Evolutionary conservation across 768 basidiomycete species (phyloP).

Genomic region (Leucocoprinus leucothites): DNA sequence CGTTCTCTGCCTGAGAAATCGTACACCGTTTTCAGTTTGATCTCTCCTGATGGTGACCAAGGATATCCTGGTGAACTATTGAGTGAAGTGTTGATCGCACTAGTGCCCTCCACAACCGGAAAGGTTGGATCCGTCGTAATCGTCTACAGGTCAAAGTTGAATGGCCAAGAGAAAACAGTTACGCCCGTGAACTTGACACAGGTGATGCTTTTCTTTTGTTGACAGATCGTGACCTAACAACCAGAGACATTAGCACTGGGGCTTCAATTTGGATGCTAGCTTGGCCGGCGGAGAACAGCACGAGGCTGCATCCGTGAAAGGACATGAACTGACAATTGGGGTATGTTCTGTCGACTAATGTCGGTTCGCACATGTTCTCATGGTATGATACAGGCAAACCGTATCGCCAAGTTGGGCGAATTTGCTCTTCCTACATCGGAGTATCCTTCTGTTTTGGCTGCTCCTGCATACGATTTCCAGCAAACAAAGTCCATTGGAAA

Average conservation of each 20-base stretch:
- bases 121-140: slow-evolving; percentile 62
- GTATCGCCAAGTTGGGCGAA: slow-evolving; percentile 48
- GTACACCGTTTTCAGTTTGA: slow-evolving; percentile 52
- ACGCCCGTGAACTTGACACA: slow-evolving; percentile 78
- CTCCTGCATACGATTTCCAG: slow-evolving; percentile 46
- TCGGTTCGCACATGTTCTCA: background rate
- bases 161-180: slow-evolving; percentile 41
- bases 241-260: slow-evolving; percentile 58
- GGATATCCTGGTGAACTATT: slow-evolving; percentile 64
- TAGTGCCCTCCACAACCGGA: slow-evolving; percentile 35
- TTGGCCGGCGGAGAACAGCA: slow-evolving; percentile 32
- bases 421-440: slow-evolving; percentile 51
- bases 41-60: slow-evolving; percentile 65
- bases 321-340: slow-evolving; percentile 43
- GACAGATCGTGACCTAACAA: slow-evolving; percentile 2
- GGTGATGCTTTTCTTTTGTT: slow-evolving; percentile 31
- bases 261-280: slow-evolving; percentile 77
- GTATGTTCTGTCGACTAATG: slow-evolving; percentile 18
- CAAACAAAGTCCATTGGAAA: slow-evolving; percentile 51
- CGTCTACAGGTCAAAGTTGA: slow-evolving; percentile 69
- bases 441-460: slow-evolving; percentile 43
- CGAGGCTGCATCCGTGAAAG: slow-evolving; percentile 46
- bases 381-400: slow-evolving; percentile 39
- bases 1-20: slow-evolving; percentile 25
- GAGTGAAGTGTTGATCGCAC: slow-evolving; percentile 53